Base-by-base conservation (phyloP, 257 asterid species). In the Ilex asprella region DNA sequence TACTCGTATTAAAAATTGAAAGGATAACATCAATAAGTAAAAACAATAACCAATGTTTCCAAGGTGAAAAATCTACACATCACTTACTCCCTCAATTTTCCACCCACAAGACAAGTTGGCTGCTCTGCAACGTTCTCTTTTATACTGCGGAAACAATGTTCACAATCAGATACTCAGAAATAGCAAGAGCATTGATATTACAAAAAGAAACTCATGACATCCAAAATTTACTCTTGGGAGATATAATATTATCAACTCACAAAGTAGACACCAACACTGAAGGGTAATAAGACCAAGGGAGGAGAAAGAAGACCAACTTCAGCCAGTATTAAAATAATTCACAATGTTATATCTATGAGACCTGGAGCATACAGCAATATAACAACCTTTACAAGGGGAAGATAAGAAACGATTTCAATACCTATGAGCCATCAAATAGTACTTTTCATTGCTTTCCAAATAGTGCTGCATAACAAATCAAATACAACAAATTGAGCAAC, bases 391-490 rank as follows among this genome's bases (percentile, higher is more conserved):
- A 61, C 58, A 49, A 61, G 63, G 73, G 51, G 50, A 43, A 39
- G 31, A 59, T 32, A n/a, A 39, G 59, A 55, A 65, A n/a, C 50
- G 10, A 53, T 10, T 53, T 15, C 11, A 52, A 76, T 82, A 93
- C 99, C 99, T 87, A 73, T 93, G 99, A 59, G 99, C 99, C 97
- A 93, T 89, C 87, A 72, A 59, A 79, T 93, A 93, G 87, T 93
- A 93, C 75, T 93, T 93, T 75, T 93, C 99, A 74, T 93, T 93
- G 92, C 99, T 93, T 81, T 93, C 99, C 95, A 93, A 67, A 75
- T 93, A 93, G 70, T 93, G 96, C 99, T 93, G 94, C 79, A 84
- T 59, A 82, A 68, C 53, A 74, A 35, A 85, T 68, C 5, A 41
- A 14, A 70, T 47, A 60, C 62, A 71, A 60, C 32, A 69, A 70